A percentile compares a stretch with the other conserved stretches of the same genome.
phyloP scores from a whole-genome alignment of 495 filamentous ascomycete genomes.

The Bacidia rubella region DNA sequence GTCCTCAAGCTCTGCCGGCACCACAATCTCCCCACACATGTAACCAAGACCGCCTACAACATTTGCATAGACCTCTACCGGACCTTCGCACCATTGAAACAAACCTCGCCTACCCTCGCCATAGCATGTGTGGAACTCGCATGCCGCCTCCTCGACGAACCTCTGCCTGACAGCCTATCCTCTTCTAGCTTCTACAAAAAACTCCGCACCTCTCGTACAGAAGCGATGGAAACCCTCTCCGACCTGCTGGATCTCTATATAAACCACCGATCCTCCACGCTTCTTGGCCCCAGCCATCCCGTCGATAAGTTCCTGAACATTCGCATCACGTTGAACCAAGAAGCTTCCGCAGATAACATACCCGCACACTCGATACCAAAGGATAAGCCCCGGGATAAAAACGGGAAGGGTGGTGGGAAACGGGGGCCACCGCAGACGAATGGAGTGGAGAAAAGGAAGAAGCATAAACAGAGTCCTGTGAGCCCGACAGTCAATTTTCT shows the following conservation, averaged over 20 bases:
- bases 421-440: slow-evolving; percentile 1
- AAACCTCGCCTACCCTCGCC: slow-evolving; percentile 64
- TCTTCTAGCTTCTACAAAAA: slow-evolving; percentile 33
- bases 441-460: slow-evolving; percentile 6
- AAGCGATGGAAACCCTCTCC: slow-evolving; percentile 73
- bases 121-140: slow-evolving; percentile 73
- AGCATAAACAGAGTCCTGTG: slow-evolving; percentile 5
- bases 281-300: slow-evolving; percentile 55
- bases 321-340: slow-evolving; percentile 74
- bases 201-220: slow-evolving; percentile 49
- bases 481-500: slow-evolving; percentile 11
- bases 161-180: slow-evolving; percentile 27
- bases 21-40: slow-evolving; percentile 38
- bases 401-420: not conserved
- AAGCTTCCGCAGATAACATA: slow-evolving; percentile 40
- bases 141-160: slow-evolving; percentile 44
- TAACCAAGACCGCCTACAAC: slow-evolving; percentile 55
- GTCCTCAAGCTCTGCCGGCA: slow-evolving; percentile 58
- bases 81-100: slow-evolving; percentile 84
- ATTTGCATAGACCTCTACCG: slow-evolving; percentile 82
- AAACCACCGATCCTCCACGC: slow-evolving; percentile 58
- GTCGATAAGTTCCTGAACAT: slow-evolving; percentile 66
- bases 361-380: slow-evolving; percentile 34
- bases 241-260: slow-evolving; percentile 82
- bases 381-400: not conserved